Base-by-base conservation (phyloP, 805 yeast species). In the Hanseniaspora osmophila region DNA sequence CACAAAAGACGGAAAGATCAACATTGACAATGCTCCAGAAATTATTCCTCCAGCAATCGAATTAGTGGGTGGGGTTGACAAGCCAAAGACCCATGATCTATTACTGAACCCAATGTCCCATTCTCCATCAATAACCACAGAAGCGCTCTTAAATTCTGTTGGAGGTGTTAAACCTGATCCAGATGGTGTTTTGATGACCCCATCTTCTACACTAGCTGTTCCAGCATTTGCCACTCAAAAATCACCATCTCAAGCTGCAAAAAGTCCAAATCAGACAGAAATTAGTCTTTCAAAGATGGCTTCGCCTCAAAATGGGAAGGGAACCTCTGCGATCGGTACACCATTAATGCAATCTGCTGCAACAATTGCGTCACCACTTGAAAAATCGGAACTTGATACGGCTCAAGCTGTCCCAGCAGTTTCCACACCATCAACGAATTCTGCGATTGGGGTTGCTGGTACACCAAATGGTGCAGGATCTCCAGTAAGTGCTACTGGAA, bases 41-140 rank as follows among this genome's bases (percentile, higher is more conserved):
- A 72, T 74, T 12, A 52, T 75, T 5, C 79, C 85, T 5, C 75
- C 77, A 13, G 71, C 80, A 2, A 71, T 73, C 27, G 80, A 77
- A 49, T 62, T 83, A 33, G 85, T 83, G 30, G 94, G 94, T 29
- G 94, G 94, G 2, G 79, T 84, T 27, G 87, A 79, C 44, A 80
- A 80, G 51, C 80, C 81, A 33, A 64, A 63, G 46, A 56, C 59
- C 4, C 56, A 56, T 33, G 61, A 45, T 32, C 10, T 32, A n/a
- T n/a, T 32, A 11, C 35, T 32, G 35, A 32, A 32, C 15, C 35
- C 35, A 22, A 22, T 22, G 27, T 22, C 27, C 4, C 27, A 22
- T 4, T 22, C 27, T 22, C 27, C 27, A 22, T 22, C 27, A 4
- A 22, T 22, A 22, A 22, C 27, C 7, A 22, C 27, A 22, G 27